Evolutionary conservation across 2,329 filamentous ascomycete genomes (phyloP), one percentile per base, ranked within the genome.

Genomic region (Hymenoscyphus occultus): DNA sequence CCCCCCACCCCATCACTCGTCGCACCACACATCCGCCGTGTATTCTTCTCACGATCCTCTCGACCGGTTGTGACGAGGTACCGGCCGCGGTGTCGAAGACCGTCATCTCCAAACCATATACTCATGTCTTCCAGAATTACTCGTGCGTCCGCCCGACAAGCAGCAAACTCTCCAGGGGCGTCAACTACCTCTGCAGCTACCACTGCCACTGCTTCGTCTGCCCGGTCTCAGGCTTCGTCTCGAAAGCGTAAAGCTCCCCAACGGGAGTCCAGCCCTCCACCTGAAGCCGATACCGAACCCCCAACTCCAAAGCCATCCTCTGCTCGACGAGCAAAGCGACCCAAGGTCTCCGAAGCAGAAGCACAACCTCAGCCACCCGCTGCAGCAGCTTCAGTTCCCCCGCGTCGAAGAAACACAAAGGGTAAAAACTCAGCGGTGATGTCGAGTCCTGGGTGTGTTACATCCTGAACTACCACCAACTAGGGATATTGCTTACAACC

Each of bases 101-200:
- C 59, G 59, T 62, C 61, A 65, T 67, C 56, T 39, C 54, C 61
- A 66, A 65, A 64, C 35, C 68, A 72, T 65, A 69, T 82, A 89
- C 91, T 94, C 88, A 97, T 97, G 93, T 92, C 91, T 87, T 83
- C 88, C 86, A 97, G 93, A 91, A 89, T 95, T 76, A 97, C 94
- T 84, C 92, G 94, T 83, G 95, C 93, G 76, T 90, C 93, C 79
- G 90, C 93, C 82, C 93, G 93, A 84, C 89, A 92, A 86, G 91
- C 91, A 82, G 90, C 91, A 77, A 86, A 75, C 72, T 70, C 75
- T 69, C 70, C 73, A 71, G 67, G 73, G 60, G 70, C 74, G 59
- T 72, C 78, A 74, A 73, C 56, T 16, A 64, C 75, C 68, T 74
- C 79, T 75, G 76, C 80, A 66, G 74, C 76, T 68, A 72, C 77